Evolutionary conservation across 2,329 filamentous ascomycete species (phyloP).

Genomic region (Phialophora expanda): DNA sequence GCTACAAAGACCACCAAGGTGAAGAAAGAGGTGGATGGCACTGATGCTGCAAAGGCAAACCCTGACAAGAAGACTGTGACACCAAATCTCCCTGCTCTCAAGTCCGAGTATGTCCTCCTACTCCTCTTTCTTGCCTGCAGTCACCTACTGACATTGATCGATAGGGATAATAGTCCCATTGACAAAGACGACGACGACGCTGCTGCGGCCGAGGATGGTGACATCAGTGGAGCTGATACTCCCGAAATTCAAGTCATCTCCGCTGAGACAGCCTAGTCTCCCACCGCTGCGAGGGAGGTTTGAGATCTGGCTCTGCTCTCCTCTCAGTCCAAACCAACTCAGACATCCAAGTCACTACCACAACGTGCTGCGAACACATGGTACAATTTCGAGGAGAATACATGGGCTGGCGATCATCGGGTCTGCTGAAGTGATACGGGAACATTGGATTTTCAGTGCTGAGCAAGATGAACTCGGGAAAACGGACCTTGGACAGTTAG

Average conservation of each 20-base stretch:
- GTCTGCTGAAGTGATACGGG: neutral
- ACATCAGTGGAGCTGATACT: neutral
- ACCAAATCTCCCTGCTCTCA: neutral
- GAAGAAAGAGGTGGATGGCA: slow-evolving; percentile 19
- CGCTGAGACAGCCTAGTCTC: neutral
- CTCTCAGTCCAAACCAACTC: neutral
- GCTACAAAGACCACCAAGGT: slow-evolving; percentile 2
- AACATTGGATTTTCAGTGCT: neutral
- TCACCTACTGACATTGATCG: neutral
- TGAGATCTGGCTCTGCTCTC: neutral
- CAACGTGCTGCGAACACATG: neutral
- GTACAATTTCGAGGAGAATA: neutral
- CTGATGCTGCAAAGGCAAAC: slow-evolving; percentile 15
- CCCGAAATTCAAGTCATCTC: neutral
- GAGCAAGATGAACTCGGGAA: neutral
- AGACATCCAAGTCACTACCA: neutral
- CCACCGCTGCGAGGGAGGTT: neutral
- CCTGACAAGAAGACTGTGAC: slow-evolving; percentile 11
- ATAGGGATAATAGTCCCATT: neutral
- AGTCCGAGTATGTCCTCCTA: slow-evolving; percentile 12
- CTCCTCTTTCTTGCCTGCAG: neutral
- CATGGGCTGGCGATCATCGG: neutral
- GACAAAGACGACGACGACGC: neutral
- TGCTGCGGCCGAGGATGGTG: neutral
- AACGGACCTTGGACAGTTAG: neutral